Evolutionary conservation across 139 green algal genomes (phyloP).

Genomic region (Gonium pectorale): DNA sequence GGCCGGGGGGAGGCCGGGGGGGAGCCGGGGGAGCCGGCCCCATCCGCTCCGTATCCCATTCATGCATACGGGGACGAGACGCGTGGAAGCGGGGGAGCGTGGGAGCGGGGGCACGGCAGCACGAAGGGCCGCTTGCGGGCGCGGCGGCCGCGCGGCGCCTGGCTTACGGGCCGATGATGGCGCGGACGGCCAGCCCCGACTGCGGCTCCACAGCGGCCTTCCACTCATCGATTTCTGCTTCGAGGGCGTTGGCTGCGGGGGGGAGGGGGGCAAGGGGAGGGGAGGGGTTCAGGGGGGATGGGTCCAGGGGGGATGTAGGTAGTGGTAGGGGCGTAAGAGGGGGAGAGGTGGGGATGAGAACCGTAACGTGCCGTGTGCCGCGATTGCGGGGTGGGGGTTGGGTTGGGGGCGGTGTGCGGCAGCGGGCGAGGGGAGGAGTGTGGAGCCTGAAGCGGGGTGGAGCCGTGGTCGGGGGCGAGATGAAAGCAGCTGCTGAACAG

Average conservation of each 20-base stretch:
- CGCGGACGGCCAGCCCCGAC: constrained; percentile 49
- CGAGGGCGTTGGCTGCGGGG: constrained; percentile 54
- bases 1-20: background rate
- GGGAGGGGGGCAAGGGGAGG: too few species aligned
- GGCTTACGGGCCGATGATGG: constrained; percentile 76
- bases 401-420: too few species aligned
- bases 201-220: constrained; percentile 44
- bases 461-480: too few species aligned
- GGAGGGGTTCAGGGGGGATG: too few species aligned
- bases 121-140: background rate
- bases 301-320: too few species aligned
- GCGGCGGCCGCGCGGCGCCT: background rate
- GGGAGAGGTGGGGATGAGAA: too few species aligned
- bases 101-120: background rate
- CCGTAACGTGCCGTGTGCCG: too few species aligned
- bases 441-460: too few species aligned
- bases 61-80: background rate
- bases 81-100: background rate
- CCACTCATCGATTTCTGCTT: constrained; percentile 66
- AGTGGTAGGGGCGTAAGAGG: background rate
- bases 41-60: background rate
- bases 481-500: too few species aligned
- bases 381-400: too few species aligned
- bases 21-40: background rate
- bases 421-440: too few species aligned